phyloP scores from a whole-genome alignment of 2,329 filamentous ascomycete species.

The Alternaria novae-zelandiae region DNA sequence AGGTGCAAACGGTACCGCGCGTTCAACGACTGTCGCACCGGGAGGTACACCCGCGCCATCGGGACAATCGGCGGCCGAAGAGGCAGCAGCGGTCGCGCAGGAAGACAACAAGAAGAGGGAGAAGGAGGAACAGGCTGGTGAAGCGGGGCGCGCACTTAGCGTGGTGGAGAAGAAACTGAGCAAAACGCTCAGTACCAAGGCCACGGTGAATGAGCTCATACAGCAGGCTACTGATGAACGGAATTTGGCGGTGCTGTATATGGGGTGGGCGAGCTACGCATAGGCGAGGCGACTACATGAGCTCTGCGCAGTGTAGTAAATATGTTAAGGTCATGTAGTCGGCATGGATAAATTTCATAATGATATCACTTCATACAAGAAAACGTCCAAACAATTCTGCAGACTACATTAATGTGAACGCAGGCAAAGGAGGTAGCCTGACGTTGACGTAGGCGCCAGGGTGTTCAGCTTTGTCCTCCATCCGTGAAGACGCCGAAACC shows the following conservation, averaged over 20 bases:
- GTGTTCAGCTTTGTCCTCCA: background rate
- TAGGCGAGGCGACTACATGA: background rate
- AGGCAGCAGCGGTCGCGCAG: slow-evolving; percentile 28
- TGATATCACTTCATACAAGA: too few species aligned
- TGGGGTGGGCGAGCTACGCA: slow-evolving; percentile 48
- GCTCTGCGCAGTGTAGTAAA: background rate
- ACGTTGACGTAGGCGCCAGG: background rate
- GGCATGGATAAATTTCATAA: background rate
- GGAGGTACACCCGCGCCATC: slow-evolving; percentile 41
- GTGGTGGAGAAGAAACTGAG: slow-evolving; percentile 96
- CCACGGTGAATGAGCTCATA: slow-evolving; percentile 95
- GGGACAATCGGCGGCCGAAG: slow-evolving; percentile 24
- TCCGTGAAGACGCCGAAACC: rapidly evolving
- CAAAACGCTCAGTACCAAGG: slow-evolving; percentile 90
- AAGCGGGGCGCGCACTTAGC: slow-evolving; percentile 89
- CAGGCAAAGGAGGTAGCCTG: background rate
- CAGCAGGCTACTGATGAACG: slow-evolving; percentile 93
- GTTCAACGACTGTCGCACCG: slow-evolving; percentile 38
- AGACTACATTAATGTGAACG: background rate
- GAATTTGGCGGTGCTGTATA: slow-evolving; percentile 84
- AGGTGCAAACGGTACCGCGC: slow-evolving; percentile 41
- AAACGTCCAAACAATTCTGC: too few species aligned
- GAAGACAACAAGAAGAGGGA: slow-evolving; percentile 50
- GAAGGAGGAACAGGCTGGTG: slow-evolving; percentile 67
- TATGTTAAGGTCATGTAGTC: background rate